A percentile compares a stretch with the other conserved stretches of the same genome.
phyloP scores from a whole-genome alignment of 176 grass and related monocot species.

The Eleusine indica region DNA sequence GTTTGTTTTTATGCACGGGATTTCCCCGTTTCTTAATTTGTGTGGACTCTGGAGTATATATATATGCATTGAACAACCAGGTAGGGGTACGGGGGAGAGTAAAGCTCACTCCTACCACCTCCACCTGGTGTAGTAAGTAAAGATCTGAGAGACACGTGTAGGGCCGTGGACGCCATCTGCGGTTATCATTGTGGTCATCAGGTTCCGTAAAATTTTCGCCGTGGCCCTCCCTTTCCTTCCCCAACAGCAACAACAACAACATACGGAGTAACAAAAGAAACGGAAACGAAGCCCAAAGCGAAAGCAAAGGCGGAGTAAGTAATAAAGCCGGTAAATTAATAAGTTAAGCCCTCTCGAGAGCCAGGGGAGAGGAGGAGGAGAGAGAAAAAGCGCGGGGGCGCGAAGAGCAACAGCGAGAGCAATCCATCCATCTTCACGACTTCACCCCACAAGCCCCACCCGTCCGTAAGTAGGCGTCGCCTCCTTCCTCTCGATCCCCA shows the following conservation, averaged over 20 bases:
- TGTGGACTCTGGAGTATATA: neutral
- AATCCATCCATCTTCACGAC: neutral
- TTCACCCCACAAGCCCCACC: neutral
- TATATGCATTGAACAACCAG: neutral
- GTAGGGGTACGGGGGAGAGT: neutral
- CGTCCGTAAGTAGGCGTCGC: neutral
- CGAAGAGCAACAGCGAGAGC: conserved; percentile 7
- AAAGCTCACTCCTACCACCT: neutral
- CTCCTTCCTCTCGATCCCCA: conserved; percentile 37
- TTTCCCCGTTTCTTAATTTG: neutral
- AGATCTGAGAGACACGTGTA: conserved; percentile 38
- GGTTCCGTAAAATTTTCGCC: neutral
- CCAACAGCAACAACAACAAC: neutral
- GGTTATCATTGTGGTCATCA: conserved; percentile 13
- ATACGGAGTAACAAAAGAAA: neutral
- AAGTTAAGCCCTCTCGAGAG: too few species aligned
- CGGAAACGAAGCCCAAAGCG: neutral
- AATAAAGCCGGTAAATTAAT: conserved; percentile 6
- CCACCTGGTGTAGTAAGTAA: neutral
- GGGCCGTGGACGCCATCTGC: neutral
- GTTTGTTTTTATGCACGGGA: neutral
- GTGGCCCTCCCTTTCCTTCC: neutral
- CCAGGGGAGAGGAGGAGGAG: neutral
- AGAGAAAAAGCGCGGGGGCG: conserved; percentile 54
- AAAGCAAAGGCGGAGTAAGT: conserved; percentile 1